A percentile compares a stretch with the other conserved stretches of the same genome.
Conservation (phyloP, 2,329 filamentous ascomycete genomes). For the Pseudogymnoascus sp. region DNA sequence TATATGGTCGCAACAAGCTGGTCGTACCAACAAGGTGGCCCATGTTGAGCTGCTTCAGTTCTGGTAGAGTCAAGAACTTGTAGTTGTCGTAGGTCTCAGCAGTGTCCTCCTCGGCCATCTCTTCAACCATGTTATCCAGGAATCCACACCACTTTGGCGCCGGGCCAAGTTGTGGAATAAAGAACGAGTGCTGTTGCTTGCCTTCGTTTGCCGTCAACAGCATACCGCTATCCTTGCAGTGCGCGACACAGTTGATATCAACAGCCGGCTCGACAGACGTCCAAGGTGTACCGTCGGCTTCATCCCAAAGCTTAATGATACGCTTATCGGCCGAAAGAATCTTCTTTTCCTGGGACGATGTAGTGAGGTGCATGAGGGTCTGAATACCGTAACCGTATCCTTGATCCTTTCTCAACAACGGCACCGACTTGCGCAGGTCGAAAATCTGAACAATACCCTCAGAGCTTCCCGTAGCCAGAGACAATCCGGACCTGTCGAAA, state of each 20-base stretch:
- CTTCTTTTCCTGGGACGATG: constrained; percentile 70
- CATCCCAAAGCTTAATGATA: constrained; percentile 96
- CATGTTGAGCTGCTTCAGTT: constrained; percentile 77
- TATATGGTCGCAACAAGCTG: constrained; percentile 84
- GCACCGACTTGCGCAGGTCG: constrained; percentile 79
- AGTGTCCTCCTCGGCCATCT: constrained; percentile 80
- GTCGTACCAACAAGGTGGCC: constrained; percentile 86
- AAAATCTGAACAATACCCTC: constrained; percentile 84
- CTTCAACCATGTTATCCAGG: constrained; percentile 94
- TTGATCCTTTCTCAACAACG: constrained; percentile 86
- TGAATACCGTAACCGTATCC: constrained; percentile 91
- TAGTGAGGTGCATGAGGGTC: constrained; percentile 66
- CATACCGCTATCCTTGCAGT: constrained; percentile 90
- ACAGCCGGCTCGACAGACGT: constrained; percentile 92
- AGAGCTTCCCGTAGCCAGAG: constrained; percentile 78
- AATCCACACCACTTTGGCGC: constrained; percentile 95
- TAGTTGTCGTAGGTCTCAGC: constrained; percentile 96
- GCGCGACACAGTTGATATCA: constrained; percentile 89
- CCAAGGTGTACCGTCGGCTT: constrained; percentile 75
- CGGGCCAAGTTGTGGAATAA: constrained; percentile 86
- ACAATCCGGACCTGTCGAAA: constrained; percentile 76
- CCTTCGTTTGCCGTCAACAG: constrained; percentile 95
- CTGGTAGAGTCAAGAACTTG: constrained; percentile 88
- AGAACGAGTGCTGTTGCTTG: constrained; percentile 88
- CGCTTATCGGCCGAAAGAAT: constrained; percentile 87